Evolutionary conservation across 176 grass and related monocot genomes (phyloP), one percentile per base, ranked within the genome.

Genomic region (Rhynchospora pubera): DNA sequence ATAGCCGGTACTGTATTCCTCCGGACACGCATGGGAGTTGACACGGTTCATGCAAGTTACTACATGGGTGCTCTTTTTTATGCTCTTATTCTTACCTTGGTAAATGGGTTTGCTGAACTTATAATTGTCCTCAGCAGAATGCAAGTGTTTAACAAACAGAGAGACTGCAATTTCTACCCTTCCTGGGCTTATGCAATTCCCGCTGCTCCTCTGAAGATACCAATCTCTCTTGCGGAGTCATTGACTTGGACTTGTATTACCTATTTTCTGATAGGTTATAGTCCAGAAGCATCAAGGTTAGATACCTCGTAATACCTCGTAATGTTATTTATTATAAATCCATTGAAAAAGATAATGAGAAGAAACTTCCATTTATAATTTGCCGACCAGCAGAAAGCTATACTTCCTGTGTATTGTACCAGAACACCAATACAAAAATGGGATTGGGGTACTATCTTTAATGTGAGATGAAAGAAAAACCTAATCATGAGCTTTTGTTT

Each of bases 161-260:
- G 91, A 64, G 85, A 97, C 22, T 65, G 83, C 47, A 83, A 86
- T 82, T 91, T 97, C 81, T 97, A 91, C 79, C 93, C 93, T 19
- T 79, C 89, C 62, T 97, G 93, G 93, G 87, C 93, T 62, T 97
- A 93, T 86, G 65, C 91, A 78, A 85, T 97, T 65, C 89, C 93
- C 45, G 59, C 85, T 66, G 79, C 83, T 52, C 79, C 91, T 3
- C 52, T 97, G 53, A 97, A 93, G 72, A 69, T 97, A 69, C 93
- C 91, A 21, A 4, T 90, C 45, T 97, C 93, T 65, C 76, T 97
- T 51, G 8, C 86, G 18, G 89, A 89, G 59, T 89, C 91, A 57
- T 34, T 91, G 16, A 70, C 80, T 48, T 97, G 91, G 93, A 85
- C 89, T 57, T 87, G 85, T 72, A 76, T 91, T 86, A 86, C 93